Percentiles rank a stretch among this genome's conserved stretches.
phyloP scores from a whole-genome alignment of 2,329 filamentous ascomycete genomes.

The Penicillium corylophilum region DNA sequence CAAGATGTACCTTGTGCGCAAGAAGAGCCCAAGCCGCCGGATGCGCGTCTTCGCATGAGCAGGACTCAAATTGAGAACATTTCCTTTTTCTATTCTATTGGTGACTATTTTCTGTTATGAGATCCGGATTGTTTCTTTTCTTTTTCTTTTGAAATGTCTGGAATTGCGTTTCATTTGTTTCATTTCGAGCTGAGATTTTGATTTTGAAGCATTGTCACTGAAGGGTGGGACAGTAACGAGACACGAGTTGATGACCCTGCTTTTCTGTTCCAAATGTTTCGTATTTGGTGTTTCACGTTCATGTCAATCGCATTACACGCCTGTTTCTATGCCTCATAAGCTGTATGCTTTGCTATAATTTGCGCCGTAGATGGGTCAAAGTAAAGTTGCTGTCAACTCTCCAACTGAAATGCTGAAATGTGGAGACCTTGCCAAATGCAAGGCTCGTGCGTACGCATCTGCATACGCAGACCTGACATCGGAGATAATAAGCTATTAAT shows the following conservation, averaged over 20 bases:
- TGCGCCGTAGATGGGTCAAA: background rate
- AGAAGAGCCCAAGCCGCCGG: constrained; percentile 41
- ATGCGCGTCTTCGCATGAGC: constrained; percentile 33
- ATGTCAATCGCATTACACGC: constrained; percentile 10
- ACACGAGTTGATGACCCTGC: constrained; percentile 23
- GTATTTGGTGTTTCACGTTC: background rate
- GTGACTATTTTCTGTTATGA: background rate
- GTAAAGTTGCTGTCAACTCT: background rate
- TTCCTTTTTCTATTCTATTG: background rate
- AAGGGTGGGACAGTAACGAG: constrained; percentile 20
- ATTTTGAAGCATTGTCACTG: constrained; percentile 10
- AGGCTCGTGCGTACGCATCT: background rate
- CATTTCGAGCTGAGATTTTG: constrained; percentile 13
- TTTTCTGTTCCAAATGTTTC: background rate
- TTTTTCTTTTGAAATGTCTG: constrained; percentile 4
- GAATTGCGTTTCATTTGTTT: constrained; percentile 4
- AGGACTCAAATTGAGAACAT: background rate
- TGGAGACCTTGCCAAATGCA: background rate
- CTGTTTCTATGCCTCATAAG: constrained; percentile 6
- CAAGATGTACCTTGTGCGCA: constrained; percentile 47
- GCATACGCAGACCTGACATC: background rate
- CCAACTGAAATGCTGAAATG: background rate
- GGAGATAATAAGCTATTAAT: constrained; percentile 13
- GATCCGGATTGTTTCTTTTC: background rate
- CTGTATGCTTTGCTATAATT: constrained; percentile 1